Base-by-base conservation (phyloP, 345 rosid species). In the Populus tremula region DNA sequence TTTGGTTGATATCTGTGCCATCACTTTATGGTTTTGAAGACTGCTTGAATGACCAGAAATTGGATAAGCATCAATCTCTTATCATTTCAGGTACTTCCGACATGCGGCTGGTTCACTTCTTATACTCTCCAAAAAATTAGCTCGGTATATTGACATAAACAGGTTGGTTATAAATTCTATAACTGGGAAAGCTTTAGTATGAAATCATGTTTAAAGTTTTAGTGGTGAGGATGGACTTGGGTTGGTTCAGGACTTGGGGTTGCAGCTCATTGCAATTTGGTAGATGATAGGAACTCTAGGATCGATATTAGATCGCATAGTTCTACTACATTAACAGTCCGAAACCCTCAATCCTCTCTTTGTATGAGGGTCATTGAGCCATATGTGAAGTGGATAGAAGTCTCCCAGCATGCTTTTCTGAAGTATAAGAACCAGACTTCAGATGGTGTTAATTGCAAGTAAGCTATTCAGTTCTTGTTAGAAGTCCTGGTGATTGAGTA, bases 71-170 rank as follows among this genome's bases (percentile, higher is more conserved):
- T 78, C n/a, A 33, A 27, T 67, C 3, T 74, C 76, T 72, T 72
- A 69, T 76, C 65, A 29, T 62, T 85, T 70, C 89, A 96, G 99
- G 85, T 96, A 96, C 82, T 96, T 96, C 66, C 91, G 94, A 66
- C 99, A 96, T 81, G 98, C 97, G 47, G 76, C 84, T 78, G 87
- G 97, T 80, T 72, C 99, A 47, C 85, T 94, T 64, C 10, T 92
- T 59, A 86, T 92, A 63, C 91, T 96, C 66, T 92, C 99, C 73
- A 92, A 90, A 87, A 93, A 89, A 82, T 80, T 96, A 83, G 98
- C 92, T 33, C 93, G 82, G 82, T 87, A 92, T 83, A 91, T 96
- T 56, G 76, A 92, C 81, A 79, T 94, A 77, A 96, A 96, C 97
- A 96, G 99, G 99, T 92, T 53, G 79, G 89, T 76, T 73, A 31